phyloP scores from a whole-genome alignment of 1,139 yeast species.

The Debaryomyces coudertii region DNA sequence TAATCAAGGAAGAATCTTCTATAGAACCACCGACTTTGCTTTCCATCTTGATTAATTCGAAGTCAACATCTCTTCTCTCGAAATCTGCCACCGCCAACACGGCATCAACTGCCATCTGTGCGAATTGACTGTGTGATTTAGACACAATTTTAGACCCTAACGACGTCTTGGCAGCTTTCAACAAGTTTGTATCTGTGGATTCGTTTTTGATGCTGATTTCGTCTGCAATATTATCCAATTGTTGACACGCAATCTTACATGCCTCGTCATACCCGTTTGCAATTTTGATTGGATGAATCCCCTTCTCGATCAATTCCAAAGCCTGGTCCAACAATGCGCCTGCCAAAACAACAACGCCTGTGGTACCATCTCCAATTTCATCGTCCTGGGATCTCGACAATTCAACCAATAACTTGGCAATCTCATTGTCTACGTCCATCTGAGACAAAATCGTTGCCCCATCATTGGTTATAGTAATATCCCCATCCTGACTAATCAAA shows the following conservation, averaged over 20 bases:
- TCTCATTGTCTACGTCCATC: conserved; percentile 95
- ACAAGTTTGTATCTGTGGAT: conserved; percentile 54
- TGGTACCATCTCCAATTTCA: conserved; percentile 99
- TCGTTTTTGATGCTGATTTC: conserved; percentile 54
- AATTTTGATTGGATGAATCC: conserved; percentile 94
- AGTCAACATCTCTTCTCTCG: conserved; percentile 92
- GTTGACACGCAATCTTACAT: conserved; percentile 82
- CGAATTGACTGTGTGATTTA: conserved; percentile 90
- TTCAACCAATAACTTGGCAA: conserved; percentile 93
- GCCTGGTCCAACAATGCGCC: conserved; percentile 96
- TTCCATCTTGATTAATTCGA: conserved; percentile 92
- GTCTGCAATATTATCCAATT: conserved; percentile 77
- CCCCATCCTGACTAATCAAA: conserved; percentile 91
- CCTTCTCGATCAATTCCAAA: conserved; percentile 89
- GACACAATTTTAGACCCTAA: conserved; percentile 95
- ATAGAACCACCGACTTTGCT: conserved; percentile 95
- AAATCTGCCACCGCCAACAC: conserved; percentile 91
- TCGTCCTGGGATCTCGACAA: conserved; percentile 96
- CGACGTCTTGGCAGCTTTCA: conserved; percentile 93
- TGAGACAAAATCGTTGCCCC: conserved; percentile 96
- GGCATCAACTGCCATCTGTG: conserved; percentile 96
- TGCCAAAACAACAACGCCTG: conserved; percentile 97
- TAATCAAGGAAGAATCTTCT: conserved; percentile 80
- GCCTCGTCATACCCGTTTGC: conserved; percentile 99
- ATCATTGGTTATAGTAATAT: conserved; percentile 95